Evolutionary conservation across 2,329 filamentous ascomycete species (phyloP), one percentile per base, ranked within the genome.

Genomic region (Drechslera avenae): DNA sequence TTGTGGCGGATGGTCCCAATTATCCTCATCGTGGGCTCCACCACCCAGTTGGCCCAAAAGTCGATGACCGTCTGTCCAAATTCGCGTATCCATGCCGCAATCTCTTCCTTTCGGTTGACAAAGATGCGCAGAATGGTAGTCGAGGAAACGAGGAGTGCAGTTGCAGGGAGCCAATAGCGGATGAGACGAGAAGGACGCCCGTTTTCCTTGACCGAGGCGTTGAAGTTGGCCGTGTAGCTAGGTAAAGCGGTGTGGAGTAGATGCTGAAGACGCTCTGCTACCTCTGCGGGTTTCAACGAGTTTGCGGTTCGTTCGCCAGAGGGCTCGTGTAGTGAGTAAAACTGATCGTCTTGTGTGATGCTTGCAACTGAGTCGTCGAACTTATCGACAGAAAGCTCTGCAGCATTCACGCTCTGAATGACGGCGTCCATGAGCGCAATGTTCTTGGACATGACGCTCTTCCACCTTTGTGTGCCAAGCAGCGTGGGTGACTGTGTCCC

Each of bases 11-110:
- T 97, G 0, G 94, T 99, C 40, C 88, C 86, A 50, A 99, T 84
- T 14, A 99, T 81, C 69, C 91, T 93, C 63, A 85, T 85, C 1
- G 86, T 81, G 0, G 94, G 94, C 58, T 96, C 88, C 9, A 99
- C 78, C 3, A 99, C 88, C 94, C 94, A 99, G 72, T 99, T 99
- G 53, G 86, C 81, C 89, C 92, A 97, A 70, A 99, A 99, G 72
- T 96, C 93, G 46, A 89, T 82, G 1, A 86, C 77, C 0, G 94
- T 99, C 1, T 79, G 78, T 6, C 91, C 93, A 19, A 96, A 76
- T 57, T 94, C 89, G 30, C 82, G 79, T 36, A 96, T 79, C 91
- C 92, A 97, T 39, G 85, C 81, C 19, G 90, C 59, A 16, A 99
- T 87, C 60, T 93, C 89, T 16, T 88, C 87, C 63, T 85, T 85